These are phyloP conservation scores for Candida nanaspora DNA, from an alignment of 805 yeast species.

Conservation along the genomic window DNA sequence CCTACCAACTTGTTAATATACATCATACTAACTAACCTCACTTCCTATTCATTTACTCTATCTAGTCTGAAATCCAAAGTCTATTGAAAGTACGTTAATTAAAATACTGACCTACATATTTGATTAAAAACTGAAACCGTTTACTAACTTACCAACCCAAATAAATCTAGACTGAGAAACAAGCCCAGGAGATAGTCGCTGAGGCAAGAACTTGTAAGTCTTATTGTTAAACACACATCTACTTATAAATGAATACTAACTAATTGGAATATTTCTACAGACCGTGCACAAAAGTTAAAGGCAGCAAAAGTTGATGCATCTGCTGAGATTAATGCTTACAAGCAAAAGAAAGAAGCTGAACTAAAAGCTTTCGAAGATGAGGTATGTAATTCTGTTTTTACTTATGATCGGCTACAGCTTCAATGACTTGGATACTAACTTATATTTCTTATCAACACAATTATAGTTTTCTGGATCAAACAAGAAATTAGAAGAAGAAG, in stretches of 20 bases:
- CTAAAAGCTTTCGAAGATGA: constrained; percentile 64
- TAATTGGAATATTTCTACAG: too few relatives aligned
- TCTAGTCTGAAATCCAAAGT: constrained; percentile 56
- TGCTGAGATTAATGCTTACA: constrained; percentile 80
- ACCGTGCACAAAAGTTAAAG: constrained; percentile 82
- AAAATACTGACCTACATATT: not conserved
- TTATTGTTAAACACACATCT: too few relatives aligned
- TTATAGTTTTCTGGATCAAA: constrained; percentile 58
- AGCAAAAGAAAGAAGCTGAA: constrained; percentile 75
- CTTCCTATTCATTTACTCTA: not conserved
- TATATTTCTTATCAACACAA: too few relatives aligned
- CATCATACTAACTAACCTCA: not conserved
- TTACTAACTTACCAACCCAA: constrained; percentile 3
- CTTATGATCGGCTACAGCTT: too few relatives aligned
- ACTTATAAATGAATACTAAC: too few relatives aligned
- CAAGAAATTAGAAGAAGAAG: constrained; percentile 69
- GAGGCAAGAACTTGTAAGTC: constrained; percentile 81
- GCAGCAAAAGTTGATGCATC: constrained; percentile 94
- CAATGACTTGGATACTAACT: too few relatives aligned
- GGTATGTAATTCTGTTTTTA: constrained; percentile 25
- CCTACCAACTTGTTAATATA: not conserved
- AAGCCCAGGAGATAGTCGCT: constrained; percentile 93
- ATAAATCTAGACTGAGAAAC: constrained; percentile 70
- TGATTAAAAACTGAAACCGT: not conserved
- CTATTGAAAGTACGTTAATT: constrained; percentile 45